Evolutionary conservation across 2,329 filamentous ascomycete genomes (phyloP), one percentile per base, ranked within the genome.

Genomic region (Epichloe uncinata): DNA sequence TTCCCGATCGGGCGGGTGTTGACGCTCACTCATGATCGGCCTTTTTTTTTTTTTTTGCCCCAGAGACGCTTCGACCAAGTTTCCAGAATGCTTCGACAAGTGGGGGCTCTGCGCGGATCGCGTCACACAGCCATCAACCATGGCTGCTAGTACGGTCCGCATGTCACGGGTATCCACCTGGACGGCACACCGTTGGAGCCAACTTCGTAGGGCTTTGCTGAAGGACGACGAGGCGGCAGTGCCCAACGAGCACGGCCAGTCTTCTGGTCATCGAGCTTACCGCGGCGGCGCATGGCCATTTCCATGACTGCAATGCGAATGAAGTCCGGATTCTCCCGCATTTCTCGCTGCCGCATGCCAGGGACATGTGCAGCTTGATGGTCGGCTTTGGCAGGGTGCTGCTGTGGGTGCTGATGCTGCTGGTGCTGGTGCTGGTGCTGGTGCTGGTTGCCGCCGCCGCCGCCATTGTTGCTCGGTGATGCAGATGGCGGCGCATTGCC

Each of bases 261-360:
- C 50, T 75, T 75, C 55, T 79, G 75, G 57, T 81, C 78, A 56
- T 82, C 79, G 47, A 85, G 69, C 63, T 85, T 85, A 56, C 81
- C 81, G 42, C 70, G 70, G 58, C 75, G 78, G 50, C 81, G 77
- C 81, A 85, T 85, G 12, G 81, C 76, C 76, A 85, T 84, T 60
- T 85, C 81, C 74, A 85, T 79, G 47, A 85, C 81, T 36, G 81
- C 81, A 49, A 85, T 77, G 56, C 81, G 77, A 59, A 85, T 84
- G 59, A 85, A 85, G 58, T 85, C 80, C 40, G 80, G 74, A 56
- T 85, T 85, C 62, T 85, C 81, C 33, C 81, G 77, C 70, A 83
- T 77, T 62, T 85, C 81, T 44, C 81, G 75, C 62, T 83, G 81
- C 20, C 81, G 76, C 57, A 72, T 69, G 56, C 72, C 69, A 47